phyloP scores from a whole-genome alignment of 2,329 filamentous ascomycete species.

The Epichloe sibirici region DNA sequence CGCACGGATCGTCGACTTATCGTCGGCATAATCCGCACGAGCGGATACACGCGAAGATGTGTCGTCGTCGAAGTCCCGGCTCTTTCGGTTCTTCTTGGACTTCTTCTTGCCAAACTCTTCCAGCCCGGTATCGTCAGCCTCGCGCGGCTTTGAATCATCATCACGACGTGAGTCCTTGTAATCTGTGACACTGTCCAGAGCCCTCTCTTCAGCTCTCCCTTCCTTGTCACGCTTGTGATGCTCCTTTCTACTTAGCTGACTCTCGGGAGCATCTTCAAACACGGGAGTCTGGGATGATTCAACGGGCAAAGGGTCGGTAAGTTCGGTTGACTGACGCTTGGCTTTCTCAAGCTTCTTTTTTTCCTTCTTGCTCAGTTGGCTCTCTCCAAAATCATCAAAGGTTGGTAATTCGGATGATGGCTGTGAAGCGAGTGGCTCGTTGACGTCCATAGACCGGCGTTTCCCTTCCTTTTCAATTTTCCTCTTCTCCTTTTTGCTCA shows the following conservation, averaged over 20 bases:
- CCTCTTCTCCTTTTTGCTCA: conserved; percentile 38
- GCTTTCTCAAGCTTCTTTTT: conserved; percentile 33
- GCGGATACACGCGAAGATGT: conserved; percentile 15
- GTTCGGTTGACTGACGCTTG: conserved; percentile 6
- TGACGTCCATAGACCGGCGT: conserved; percentile 19
- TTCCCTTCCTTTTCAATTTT: conserved; percentile 30
- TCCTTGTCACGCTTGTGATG: conserved; percentile 30
- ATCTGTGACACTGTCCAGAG: conserved; percentile 12
- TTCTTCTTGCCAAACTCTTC: conserved; percentile 15
- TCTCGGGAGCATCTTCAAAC: conserved; percentile 15
- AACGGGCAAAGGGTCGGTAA: conserved; percentile 1
- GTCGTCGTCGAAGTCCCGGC: conserved; percentile 17
- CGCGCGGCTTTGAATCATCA: conserved; percentile 10
- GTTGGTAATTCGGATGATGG: conserved; percentile 2
- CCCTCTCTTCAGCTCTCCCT: conserved; percentile 12
- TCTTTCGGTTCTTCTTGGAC: conserved; percentile 18
- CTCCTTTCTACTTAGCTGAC: conserved; percentile 21
- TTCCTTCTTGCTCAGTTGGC: conserved; percentile 34
- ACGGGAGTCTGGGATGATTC: conserved; percentile 6
- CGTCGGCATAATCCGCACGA: conserved; percentile 18
- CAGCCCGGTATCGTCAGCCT: conserved; percentile 12
- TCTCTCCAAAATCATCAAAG: conserved; percentile 13
- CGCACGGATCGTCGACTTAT: conserved; percentile 10
- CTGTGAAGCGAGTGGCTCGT: conserved; percentile 2
- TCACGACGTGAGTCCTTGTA: conserved; percentile 12